Evolutionary conservation across 2,329 filamentous ascomycete genomes (phyloP).

Genomic region (Stagonosporopsis vannaccii): DNA sequence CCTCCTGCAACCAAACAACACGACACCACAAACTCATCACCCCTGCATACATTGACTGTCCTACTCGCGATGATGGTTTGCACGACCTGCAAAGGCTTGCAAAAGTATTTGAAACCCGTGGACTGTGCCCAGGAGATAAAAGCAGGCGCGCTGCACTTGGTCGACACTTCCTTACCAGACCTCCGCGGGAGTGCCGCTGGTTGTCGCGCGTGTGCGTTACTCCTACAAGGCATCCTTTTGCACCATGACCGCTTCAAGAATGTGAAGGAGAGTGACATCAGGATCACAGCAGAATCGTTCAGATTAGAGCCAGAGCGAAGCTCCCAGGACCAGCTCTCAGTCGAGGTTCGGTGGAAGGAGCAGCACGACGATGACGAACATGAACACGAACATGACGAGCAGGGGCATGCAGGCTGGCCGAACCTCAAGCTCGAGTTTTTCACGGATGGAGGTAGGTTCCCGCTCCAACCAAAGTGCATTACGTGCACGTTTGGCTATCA

Average conservation of each 20-base stretch:
- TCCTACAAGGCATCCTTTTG: constrained; percentile 44
- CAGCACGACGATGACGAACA: constrained; percentile 24
- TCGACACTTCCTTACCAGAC: constrained; percentile 40
- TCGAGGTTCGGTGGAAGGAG: constrained; percentile 44
- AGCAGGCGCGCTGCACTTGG: constrained; percentile 28
- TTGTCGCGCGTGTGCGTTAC: constrained; percentile 44
- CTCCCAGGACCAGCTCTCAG: constrained; percentile 44
- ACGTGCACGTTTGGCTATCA: not conserved
- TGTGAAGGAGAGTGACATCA: constrained; percentile 34
- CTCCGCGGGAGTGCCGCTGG: constrained; percentile 38
- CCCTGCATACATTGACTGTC: not conserved
- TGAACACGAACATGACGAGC: constrained; percentile 24
- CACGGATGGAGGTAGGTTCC: constrained; percentile 43
- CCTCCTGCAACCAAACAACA: constrained; percentile 10
- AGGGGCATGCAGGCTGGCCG: constrained; percentile 36
- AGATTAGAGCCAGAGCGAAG: constrained; percentile 16
- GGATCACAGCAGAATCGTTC: constrained; percentile 41
- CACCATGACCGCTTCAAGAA: constrained; percentile 41
- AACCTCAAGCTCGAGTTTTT: constrained; percentile 48
- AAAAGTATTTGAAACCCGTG: constrained; percentile 37
- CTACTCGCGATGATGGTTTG: constrained; percentile 22
- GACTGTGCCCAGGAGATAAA: constrained; percentile 25
- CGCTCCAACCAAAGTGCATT: not conserved
- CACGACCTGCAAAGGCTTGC: constrained; percentile 44
- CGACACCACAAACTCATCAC: not conserved